These are phyloP conservation scores for Wakefieldia striispora DNA, from an alignment of 768 basidiomycete species.

Conservation along the genomic window DNA sequence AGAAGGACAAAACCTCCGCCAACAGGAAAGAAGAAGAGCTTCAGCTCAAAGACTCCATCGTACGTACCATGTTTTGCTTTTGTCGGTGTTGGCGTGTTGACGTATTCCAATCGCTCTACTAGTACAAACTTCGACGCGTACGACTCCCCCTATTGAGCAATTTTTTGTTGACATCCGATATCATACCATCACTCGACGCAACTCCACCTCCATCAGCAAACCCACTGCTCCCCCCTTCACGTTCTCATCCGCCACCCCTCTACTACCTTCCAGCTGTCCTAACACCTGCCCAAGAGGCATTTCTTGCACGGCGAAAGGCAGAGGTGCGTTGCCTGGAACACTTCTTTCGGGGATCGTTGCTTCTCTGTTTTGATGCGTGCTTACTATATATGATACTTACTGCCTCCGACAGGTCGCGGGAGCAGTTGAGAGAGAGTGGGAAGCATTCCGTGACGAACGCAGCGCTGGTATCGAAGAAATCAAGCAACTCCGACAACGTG, in stretches of 20 bases:
- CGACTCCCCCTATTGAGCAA: constrained; percentile 72
- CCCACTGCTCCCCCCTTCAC: constrained; percentile 47
- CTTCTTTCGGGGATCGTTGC: not conserved
- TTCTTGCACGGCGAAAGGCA: constrained; percentile 57
- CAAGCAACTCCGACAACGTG: constrained; percentile 55
- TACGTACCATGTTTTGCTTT: constrained; percentile 36
- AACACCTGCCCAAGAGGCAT: constrained; percentile 66
- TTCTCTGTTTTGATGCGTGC: not conserved
- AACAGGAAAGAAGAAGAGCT: constrained; percentile 82
- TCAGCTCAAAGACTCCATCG: constrained; percentile 78
- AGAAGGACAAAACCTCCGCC: constrained; percentile 74
- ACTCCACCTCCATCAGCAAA: constrained; percentile 28
- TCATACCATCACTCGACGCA: constrained; percentile 43
- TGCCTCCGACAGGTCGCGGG: constrained; percentile 47
- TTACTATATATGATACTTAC: constrained; percentile 6
- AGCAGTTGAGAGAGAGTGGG: constrained; percentile 69
- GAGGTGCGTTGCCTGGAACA: constrained; percentile 44
- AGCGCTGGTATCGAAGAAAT: constrained; percentile 59
- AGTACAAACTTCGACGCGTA: constrained; percentile 74
- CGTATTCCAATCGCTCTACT: not conserved
- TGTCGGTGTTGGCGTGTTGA: not conserved
- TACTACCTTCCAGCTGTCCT: constrained; percentile 75
- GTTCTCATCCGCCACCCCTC: constrained; percentile 72
- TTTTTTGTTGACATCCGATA: constrained; percentile 74
- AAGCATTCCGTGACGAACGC: constrained; percentile 60